Conservation (phyloP, 164 flowering plant genomes). For the Cinnamomum chago region DNA sequence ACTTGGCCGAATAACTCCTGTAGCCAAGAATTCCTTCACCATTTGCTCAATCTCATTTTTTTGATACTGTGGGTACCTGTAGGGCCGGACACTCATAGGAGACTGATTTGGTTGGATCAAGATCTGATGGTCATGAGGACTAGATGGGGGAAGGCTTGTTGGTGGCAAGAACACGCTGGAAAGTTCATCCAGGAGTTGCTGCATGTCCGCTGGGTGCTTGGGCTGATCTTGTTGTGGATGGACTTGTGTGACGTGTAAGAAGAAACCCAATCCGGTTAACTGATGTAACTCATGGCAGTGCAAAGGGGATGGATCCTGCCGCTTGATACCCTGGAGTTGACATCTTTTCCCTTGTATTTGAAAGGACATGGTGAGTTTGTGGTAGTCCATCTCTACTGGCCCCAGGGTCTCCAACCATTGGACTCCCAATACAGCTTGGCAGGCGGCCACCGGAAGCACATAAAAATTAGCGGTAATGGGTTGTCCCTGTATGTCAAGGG, state of each 20-base stretch:
- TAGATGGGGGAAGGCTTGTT: background rate
- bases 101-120: too few species aligned
- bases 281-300: background rate
- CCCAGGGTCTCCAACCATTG: background rate
- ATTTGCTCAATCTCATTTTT: too few species aligned
- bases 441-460: too few species aligned
- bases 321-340: background rate
- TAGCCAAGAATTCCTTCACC: too few species aligned
- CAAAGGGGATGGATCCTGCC: background rate
- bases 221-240: background rate
- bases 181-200: background rate
- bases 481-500: too few species aligned
- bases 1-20: too few species aligned
- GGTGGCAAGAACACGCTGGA: background rate
- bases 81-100: too few species aligned
- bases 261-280: background rate
- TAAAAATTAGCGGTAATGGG: too few species aligned
- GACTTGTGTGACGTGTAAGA: background rate
- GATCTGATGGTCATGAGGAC: too few species aligned
- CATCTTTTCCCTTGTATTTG: background rate
- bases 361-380: background rate
- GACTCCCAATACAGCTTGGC: background rate
- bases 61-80: too few species aligned
- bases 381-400: background rate
- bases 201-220: background rate